Base-by-base conservation (phyloP, 768 basidiomycete species). In the Rhodotorula babjevae region DNA sequence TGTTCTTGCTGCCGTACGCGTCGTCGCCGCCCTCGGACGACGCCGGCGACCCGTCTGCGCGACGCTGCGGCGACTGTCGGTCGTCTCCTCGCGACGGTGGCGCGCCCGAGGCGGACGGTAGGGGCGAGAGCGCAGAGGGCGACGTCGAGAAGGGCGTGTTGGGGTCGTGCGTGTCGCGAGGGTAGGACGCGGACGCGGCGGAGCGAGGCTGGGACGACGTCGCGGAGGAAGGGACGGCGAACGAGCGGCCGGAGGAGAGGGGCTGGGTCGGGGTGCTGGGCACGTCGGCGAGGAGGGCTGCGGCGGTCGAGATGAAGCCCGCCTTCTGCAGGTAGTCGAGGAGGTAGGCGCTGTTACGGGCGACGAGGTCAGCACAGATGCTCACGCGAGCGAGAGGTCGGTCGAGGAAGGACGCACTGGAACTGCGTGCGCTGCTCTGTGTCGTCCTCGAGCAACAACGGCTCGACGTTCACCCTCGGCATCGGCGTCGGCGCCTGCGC, bases 311-410 rank as follows among this genome's bases (percentile, higher is more conserved):
- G 31, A 53, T 29, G 58, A 63, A 77, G n/a, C 73, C 73, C 29
- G 69, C 59, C 29, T 61, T 53, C 21, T 73, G 69, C 4, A 78
- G 65, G 67, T 78, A 78, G 69, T 76, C 77, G 71, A 77, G 75
- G n/a, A 78, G 57, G 65, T 76, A 78, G 10, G 76, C 47, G 62
- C 72, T 74, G 57, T 27, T 29, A 14, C 29, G 8, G 25, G 40
- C 9, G 31, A 5, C 23, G 12, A n/a, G n/a, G n/a, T n/a, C n/a
- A n/a, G n/a, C n/a, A n/a, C n/a, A n/a, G n/a, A n/a, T n/a, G n/a
- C n/a, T n/a, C n/a, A n/a, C n/a, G n/a, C n/a, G n/a, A n/a, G n/a
- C n/a, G n/a, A n/a, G n/a, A n/a, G n/a, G n/a, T n/a, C n/a, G n/a
- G 5, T 36, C 16, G 44, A 36, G 33, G 18, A 25, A 16, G 3